A percentile compares a stretch with the other conserved stretches of the same genome.
Conservation (phyloP, 1,284 basidiomycete species). For the Ustilago trichophora region DNA sequence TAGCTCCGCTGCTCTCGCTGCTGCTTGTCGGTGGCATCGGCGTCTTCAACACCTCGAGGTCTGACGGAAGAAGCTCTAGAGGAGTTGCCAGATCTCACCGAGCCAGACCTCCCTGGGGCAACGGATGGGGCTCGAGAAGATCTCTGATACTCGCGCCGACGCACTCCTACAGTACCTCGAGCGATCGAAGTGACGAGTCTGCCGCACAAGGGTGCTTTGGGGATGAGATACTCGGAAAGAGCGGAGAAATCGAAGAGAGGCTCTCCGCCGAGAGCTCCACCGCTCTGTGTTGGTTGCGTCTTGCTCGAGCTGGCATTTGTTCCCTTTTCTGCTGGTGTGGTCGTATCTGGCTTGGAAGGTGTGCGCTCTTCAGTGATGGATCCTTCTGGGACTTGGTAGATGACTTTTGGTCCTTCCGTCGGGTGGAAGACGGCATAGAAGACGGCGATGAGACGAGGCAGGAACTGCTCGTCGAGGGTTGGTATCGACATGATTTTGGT, state of each 20-base stretch:
- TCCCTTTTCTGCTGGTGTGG: neutral
- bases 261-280: conserved; percentile 17
- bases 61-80: conserved; percentile 19
- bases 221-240: conserved; percentile 93
- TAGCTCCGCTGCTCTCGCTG: conserved; percentile 39
- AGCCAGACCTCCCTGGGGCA: conserved; percentile 11
- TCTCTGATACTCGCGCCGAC: neutral
- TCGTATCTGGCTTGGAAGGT: conserved; percentile 4
- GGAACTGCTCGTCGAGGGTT: conserved; percentile 52
- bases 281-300: neutral
- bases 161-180: conserved; percentile 14
- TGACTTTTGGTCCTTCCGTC: conserved; percentile 81
- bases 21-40: neutral
- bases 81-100: conserved; percentile 13
- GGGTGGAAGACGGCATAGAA: conserved; percentile 89
- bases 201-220: conserved; percentile 84
- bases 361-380: conserved; percentile 35
- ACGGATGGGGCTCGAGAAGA: conserved; percentile 15
- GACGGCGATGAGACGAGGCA: conserved; percentile 78
- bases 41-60: neutral
- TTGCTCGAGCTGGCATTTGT: conserved; percentile 8
- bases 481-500: conserved; percentile 43
- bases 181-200: conserved; percentile 76
- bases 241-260: conserved; percentile 88
- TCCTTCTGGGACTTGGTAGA: conserved; percentile 88